phyloP scores from a whole-genome alignment of 352 stramenopile species.

The Pythium myriotylum region DNA sequence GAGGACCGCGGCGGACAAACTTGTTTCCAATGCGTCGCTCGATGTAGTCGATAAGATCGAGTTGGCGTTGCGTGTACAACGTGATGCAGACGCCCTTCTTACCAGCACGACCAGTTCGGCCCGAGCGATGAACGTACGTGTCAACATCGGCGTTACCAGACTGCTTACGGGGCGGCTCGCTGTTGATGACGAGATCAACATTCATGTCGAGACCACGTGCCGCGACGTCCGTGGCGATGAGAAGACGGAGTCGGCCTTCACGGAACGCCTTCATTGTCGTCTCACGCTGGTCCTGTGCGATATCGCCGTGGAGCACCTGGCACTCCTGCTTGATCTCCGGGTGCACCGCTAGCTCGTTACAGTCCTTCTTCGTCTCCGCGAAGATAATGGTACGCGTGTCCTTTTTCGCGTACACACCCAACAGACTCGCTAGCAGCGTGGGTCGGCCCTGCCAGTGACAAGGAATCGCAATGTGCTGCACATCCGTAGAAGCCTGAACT shows the following conservation, averaged over 20 bases:
- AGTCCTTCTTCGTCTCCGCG: constrained; percentile 94
- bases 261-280: constrained; percentile 97
- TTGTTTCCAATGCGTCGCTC: constrained; percentile 89
- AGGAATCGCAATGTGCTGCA: constrained; percentile 93
- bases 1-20: constrained; percentile 88
- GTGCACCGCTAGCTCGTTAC: constrained; percentile 92
- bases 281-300: constrained; percentile 96
- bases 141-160: constrained; percentile 92
- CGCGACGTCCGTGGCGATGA: constrained; percentile 97
- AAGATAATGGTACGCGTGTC: constrained; percentile 94
- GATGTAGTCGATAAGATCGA: constrained; percentile 77
- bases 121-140: constrained; percentile 98
- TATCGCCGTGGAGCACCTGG: constrained; percentile 96
- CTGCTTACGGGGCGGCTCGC: constrained; percentile 86
- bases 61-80: constrained; percentile 91
- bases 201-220: constrained; percentile 98
- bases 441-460: constrained; percentile 91
- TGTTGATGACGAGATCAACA: constrained; percentile 96
- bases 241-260: constrained; percentile 91
- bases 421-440: constrained; percentile 71
- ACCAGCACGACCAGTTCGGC: constrained; percentile 95
- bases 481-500: constrained; percentile 88
- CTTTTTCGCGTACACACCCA: constrained; percentile 86
- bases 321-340: constrained; percentile 85
- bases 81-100: constrained; percentile 97